A percentile compares a stretch with the other conserved stretches of the same genome.
phyloP scores from a whole-genome alignment of 345 rosid species.

The Sisymbrium irio region DNA sequence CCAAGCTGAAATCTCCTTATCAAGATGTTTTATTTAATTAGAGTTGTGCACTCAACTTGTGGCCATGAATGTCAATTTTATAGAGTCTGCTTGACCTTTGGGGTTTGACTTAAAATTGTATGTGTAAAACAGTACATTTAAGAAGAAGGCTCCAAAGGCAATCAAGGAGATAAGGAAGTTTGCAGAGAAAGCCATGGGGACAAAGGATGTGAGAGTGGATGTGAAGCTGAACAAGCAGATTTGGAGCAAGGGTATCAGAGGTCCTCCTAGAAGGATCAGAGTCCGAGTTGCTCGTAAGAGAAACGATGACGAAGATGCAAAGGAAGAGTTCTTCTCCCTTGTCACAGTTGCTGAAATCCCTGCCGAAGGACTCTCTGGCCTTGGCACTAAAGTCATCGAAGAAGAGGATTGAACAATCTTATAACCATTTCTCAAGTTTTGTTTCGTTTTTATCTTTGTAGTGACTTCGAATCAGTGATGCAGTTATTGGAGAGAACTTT shows the following conservation, averaged over 20 bases:
- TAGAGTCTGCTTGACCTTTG: neutral
- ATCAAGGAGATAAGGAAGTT: constrained; percentile 69
- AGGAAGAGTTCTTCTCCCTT: constrained; percentile 64
- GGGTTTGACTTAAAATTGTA: neutral
- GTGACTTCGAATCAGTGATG: neutral
- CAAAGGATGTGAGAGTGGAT: constrained; percentile 33
- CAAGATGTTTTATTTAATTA: too few species aligned
- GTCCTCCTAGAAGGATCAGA: constrained; percentile 63
- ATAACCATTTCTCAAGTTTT: neutral
- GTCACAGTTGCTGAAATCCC: constrained; percentile 60
- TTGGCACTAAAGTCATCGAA: constrained; percentile 61
- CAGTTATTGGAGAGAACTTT: neutral
- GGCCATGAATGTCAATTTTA: too few species aligned
- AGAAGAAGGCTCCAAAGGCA: constrained; percentile 74
- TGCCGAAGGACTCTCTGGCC: constrained; percentile 50
- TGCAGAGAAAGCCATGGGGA: constrained; percentile 56
- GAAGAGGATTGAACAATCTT: constrained; percentile 48
- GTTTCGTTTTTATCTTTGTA: neutral
- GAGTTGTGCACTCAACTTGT: too few species aligned
- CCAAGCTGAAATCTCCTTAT: neutral
- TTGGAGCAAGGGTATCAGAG: constrained; percentile 67
- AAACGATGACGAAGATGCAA: constrained; percentile 67
- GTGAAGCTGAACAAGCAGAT: constrained; percentile 64
- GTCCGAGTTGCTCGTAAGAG: constrained; percentile 63
- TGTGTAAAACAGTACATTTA: constrained; percentile 48